Base-by-base conservation (phyloP, 2,329 filamentous ascomycete species). In the Cryphonectria parasitica region DNA sequence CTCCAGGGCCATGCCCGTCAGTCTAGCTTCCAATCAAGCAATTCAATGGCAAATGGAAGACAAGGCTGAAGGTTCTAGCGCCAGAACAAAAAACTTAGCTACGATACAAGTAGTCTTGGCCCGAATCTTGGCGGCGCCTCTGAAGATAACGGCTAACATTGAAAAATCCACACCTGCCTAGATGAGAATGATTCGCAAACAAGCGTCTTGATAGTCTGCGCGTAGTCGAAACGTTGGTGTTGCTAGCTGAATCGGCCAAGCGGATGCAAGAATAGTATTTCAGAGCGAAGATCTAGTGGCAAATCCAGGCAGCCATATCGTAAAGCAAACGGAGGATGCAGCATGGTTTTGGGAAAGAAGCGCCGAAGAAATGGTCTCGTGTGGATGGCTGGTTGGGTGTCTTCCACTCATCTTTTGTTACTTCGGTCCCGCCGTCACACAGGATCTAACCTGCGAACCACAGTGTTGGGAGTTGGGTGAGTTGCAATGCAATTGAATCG, bases 141-240 rank as follows among this genome's bases (percentile, higher is more conserved):
- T 25, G 34, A 39, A 61, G 58, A 61, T 61, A 61, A 61, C 31
- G 31, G 58, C 25, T 19, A 39, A 25, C 19, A 39, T 19, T 19
- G 22, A 15, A 6, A n/a, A 2, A 34, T 22, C 19, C 54, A 31
- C 28, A 58, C 54, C 54, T 58, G 54, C 54, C 54, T 58, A 34
- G 25, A 58, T 31, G 54, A 58, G 54, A 19, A 58, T 58, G 25
- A 31, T 58, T 19, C 13, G 54, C 25, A 31, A 1, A 31, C 45
- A 58, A 58, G 25, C 8, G 34, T 22, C 69, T 62, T 34, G 72
- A 34, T 58, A 58, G 25, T 58, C 54, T 58, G 25, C 11, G 28
- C 25, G 10, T 31, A 28, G 7, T 31, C 54, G 15, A 58, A 8
- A 19, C 54, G 54, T 19, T 58, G 25, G 28, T 19, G 25, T 34